Percentiles rank a stretch among this genome's conserved stretches.
Conservation (phyloP, 2,329 filamentous ascomycete genomes). For the Claviceps digitariae region DNA sequence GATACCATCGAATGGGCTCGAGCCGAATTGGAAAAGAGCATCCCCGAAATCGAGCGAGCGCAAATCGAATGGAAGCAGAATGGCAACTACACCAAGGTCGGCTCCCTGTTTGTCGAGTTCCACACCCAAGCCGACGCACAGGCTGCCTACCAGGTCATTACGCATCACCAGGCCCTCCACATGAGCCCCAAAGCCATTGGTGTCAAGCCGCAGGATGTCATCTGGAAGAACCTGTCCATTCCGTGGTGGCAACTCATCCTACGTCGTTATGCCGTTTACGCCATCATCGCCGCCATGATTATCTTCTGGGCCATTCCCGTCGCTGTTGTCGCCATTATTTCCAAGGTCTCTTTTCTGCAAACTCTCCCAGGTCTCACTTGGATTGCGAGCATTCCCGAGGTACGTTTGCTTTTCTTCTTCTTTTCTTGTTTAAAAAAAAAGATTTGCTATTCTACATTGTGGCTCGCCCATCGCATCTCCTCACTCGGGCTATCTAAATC, state of each 20-base stretch:
- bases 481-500: no score
- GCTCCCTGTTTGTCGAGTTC: conserved; percentile 89
- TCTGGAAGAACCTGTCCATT: conserved; percentile 66
- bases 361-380: conserved; percentile 57
- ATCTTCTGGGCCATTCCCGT: conserved; percentile 74
- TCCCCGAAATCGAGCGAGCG: conserved; percentile 51
- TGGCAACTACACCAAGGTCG: conserved; percentile 49
- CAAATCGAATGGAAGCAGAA: conserved; percentile 45
- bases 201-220: conserved; percentile 63
- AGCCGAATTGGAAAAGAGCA: conserved; percentile 37
- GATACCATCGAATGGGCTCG: conserved; percentile 83
- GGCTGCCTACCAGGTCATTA: conserved; percentile 65
- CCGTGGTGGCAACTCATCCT: conserved; percentile 64
- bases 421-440: no score
- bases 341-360: conserved; percentile 64
- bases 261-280: conserved; percentile 49
- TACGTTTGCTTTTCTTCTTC: no score
- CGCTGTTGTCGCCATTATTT: conserved; percentile 69
- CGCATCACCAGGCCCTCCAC: conserved; percentile 68
- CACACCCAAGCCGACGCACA: conserved; percentile 71
- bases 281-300: conserved; percentile 57
- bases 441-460: no score
- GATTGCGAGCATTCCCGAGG: conserved; percentile 53
- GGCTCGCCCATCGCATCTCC: no score
- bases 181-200: conserved; percentile 80